Evolutionary conservation across 352 stramenopile species (phyloP), one percentile per base, ranked within the genome.

Genomic region (Globisporangium parvum): DNA sequence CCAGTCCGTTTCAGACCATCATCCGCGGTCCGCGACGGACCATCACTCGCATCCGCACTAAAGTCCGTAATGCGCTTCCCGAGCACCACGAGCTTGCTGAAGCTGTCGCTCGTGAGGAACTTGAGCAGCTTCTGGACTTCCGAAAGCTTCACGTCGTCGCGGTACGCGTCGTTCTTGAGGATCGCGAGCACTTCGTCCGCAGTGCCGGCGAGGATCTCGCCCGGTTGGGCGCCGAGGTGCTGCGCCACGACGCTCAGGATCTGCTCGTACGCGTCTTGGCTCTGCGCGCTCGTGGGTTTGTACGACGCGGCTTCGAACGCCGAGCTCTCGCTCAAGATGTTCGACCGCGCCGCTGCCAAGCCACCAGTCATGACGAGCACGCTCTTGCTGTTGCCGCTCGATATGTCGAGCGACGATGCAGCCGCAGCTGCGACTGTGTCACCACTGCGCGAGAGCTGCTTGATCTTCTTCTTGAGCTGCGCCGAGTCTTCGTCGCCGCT

Each of bases 121-220:
- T 95, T 92, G 6, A 98, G 73, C 54, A 98, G 66, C 63, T 93
- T 88, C 53, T 85, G 72, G 24, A 91, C 72, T 60, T 97, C 88
- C 35, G 69, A 69, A 26, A 87, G 72, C 51, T 94, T 93, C 53
- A 88, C 77, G 40, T 95, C 72, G 63, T 97, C 88, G 31, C 75
- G 75, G 56, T 96, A 83, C 47, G 72, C 63, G 51, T 97, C 89
- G 60, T 91, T 94, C 66, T 98, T 98, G 12, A 98, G 40, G 51
- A 98, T 93, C 33, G 71, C 77, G 26, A 98, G 72, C 39, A 98
- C 76, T 75, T 98, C 93, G 46, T 98, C 91, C 0, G 88, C 88
- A 0, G 93, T 92, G 20, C 92, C 89, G 0, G 77, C 80, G 55
- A 98, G 59, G 39, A 98, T 91, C 65, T 98, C 93, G 8, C 89